These are phyloP conservation scores for Wakefieldia striispora DNA, from an alignment of 768 basidiomycete genomes.

Conservation along the genomic window DNA sequence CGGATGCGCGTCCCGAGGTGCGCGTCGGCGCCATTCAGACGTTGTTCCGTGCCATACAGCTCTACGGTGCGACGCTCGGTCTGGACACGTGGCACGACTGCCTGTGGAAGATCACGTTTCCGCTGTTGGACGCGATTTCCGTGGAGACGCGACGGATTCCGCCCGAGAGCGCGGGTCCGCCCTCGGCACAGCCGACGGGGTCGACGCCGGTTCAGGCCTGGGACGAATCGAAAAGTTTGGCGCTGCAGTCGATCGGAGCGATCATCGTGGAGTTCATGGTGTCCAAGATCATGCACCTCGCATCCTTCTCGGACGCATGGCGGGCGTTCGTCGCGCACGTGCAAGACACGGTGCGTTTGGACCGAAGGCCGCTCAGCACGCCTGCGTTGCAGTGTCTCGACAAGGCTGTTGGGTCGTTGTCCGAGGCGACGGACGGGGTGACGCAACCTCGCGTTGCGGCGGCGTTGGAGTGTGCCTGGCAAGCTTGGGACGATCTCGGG, in stretches of 20 bases:
- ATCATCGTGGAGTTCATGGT: constrained; percentile 81
- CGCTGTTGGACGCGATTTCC: constrained; percentile 72
- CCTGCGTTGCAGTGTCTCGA: constrained; percentile 86
- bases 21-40: constrained; percentile 94
- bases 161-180: constrained; percentile 12
- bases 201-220: constrained; percentile 49
- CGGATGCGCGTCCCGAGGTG: constrained; percentile 82
- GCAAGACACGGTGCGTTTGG: constrained; percentile 65
- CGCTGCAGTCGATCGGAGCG: constrained; percentile 77
- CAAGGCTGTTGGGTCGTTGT: constrained; percentile 65
- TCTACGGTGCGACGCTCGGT: constrained; percentile 87
- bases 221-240: constrained; percentile 88
- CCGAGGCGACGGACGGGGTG: constrained; percentile 28
- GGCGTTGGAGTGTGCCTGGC: constrained; percentile 67
- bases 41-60: constrained; percentile 87
- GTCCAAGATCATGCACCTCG: constrained; percentile 68
- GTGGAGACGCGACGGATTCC: constrained; percentile 46
- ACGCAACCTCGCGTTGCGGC: constrained; percentile 41
- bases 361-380: constrained; percentile 68
- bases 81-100: constrained; percentile 85
- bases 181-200: constrained; percentile 1
- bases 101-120: constrained; percentile 89
- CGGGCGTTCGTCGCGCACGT: constrained; percentile 69
- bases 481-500: constrained; percentile 65
- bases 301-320: constrained; percentile 72